These are phyloP conservation scores for Blastocystis sp. DNA, from an alignment of 352 stramenopile species.

Conservation along the genomic window DNA sequence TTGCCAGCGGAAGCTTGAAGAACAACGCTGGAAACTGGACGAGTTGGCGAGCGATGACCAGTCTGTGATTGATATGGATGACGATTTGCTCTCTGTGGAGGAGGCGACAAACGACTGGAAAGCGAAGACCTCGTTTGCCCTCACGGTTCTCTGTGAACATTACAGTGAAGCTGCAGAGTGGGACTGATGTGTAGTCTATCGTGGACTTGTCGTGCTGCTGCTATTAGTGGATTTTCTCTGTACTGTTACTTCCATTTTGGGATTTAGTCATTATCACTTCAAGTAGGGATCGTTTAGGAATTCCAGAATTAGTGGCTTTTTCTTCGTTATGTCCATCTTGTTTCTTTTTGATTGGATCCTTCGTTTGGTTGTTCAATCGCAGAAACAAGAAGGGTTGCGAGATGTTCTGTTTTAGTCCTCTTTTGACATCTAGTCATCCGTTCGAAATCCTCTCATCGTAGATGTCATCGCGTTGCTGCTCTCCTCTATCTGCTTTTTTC, in stretches of 20 bases:
- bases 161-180: not conserved
- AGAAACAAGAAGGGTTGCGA: not conserved
- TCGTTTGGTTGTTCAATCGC: not conserved
- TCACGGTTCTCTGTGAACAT: not conserved
- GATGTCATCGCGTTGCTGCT: slow-evolving; percentile 1
- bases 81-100: not conserved
- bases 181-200: not conserved
- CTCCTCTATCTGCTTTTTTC: not conserved
- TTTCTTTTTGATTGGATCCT: slow-evolving; percentile 37
- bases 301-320: not conserved
- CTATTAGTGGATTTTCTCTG: not conserved
- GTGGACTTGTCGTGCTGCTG: not conserved
- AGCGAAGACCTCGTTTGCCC: not conserved
- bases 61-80: not conserved
- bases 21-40: not conserved
- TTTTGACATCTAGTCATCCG: not conserved
- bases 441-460: not conserved
- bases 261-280: slow-evolving; percentile 5
- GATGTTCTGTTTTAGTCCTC: not conserved
- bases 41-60: not conserved
- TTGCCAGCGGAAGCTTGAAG: slow-evolving; percentile 23
- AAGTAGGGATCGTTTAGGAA: not conserved
- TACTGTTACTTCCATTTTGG: not conserved
- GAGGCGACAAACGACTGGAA: not conserved
- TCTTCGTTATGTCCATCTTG: not conserved